phyloP scores from a whole-genome alignment of 1,139 yeast species.

The Meyerozyma guilliermondii region DNA sequence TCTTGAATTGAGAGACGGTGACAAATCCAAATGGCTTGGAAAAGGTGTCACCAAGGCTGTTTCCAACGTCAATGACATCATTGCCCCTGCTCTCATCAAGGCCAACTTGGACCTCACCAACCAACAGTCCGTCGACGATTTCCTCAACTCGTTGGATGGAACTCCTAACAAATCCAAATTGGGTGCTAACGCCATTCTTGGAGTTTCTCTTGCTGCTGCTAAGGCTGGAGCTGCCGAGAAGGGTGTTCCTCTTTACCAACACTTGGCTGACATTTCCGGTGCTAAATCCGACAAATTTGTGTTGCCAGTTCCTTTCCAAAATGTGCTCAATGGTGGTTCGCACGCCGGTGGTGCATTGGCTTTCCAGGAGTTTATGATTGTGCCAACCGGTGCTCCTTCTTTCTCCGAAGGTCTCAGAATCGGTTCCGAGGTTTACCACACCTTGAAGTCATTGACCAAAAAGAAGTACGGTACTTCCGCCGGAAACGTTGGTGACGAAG shows the following conservation, averaged over 20 bases:
- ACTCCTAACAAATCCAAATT: slow-evolving; percentile 18
- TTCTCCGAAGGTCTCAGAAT: slow-evolving; percentile 93
- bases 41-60: slow-evolving; percentile 18
- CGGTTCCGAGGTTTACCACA: slow-evolving; percentile 95
- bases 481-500: slow-evolving; percentile 99
- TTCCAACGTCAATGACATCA: slow-evolving; percentile 15
- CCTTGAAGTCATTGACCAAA: slow-evolving; percentile 84
- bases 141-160: slow-evolving; percentile 17
- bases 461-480: slow-evolving; percentile 94
- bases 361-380: slow-evolving; percentile 98
- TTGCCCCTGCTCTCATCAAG: slow-evolving; percentile 15
- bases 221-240: slow-evolving; percentile 18
- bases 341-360: slow-evolving; percentile 99
- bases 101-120: slow-evolving; percentile 13
- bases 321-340: slow-evolving; percentile 97
- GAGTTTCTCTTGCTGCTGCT: slow-evolving; percentile 17
- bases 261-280: slow-evolving; percentile 15
- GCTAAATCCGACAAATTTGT: slow-evolving; percentile 57
- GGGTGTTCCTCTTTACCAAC: slow-evolving; percentile 15
- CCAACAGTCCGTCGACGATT: slow-evolving; percentile 15
- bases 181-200: slow-evolving; percentile 19
- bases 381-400: slow-evolving; percentile 80
- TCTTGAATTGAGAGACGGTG: slow-evolving; percentile 18
- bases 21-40: slow-evolving; percentile 18
- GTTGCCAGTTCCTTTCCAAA: slow-evolving; percentile 94